Base-by-base conservation (phyloP, 495 filamentous ascomycete genomes). In the Podospora sp. region DNA sequence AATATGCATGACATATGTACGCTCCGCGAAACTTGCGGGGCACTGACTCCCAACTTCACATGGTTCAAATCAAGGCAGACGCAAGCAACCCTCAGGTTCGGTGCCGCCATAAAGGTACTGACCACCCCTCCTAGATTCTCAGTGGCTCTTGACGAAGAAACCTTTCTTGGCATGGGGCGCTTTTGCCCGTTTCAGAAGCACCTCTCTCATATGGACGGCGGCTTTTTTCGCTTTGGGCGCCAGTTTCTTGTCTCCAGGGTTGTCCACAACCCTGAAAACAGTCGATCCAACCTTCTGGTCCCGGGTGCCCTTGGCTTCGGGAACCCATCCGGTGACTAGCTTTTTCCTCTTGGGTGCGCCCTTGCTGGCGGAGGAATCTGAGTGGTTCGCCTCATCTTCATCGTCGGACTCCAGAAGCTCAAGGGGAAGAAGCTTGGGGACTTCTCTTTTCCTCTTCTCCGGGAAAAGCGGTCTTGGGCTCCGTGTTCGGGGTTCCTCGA, bases 351-450 rank as follows among this genome's bases (percentile, higher is more conserved):
- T 79, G 21, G 73, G 65, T 40, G 68, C 70, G 22, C 65, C 66
- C 62, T 68, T 67, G 46, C 57, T 63, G 18, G 14, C 40, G 16
- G 40, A 46, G 16, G 12, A 26, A 57, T 67, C 71, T 65, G 68
- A 25, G 33, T 66, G 61, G 20, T 56, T n/a, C 3, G 70, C 72
- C 14, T 77, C 74, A 33, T 76, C 75, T 62, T 81, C 78, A 4
- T 78, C 73, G 49, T 79, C 78, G 0, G 82, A 83, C 55, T 83
- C 81, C 6, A 84, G 69, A 56, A 83, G 72, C 36, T 83, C 81
- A n/a, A 76, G 75, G 8, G 82, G 80, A 0, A 84, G 77, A 2
- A 81, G 63, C 1, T 78, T 73, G 7, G 79, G 81, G 4, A 80
- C 65, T 52, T 72, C 65, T 55, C 70, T 65, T 66, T 74, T 80